Evolutionary conservation across 345 rosid genomes (phyloP).

Genomic region (Turritis glabra): DNA sequence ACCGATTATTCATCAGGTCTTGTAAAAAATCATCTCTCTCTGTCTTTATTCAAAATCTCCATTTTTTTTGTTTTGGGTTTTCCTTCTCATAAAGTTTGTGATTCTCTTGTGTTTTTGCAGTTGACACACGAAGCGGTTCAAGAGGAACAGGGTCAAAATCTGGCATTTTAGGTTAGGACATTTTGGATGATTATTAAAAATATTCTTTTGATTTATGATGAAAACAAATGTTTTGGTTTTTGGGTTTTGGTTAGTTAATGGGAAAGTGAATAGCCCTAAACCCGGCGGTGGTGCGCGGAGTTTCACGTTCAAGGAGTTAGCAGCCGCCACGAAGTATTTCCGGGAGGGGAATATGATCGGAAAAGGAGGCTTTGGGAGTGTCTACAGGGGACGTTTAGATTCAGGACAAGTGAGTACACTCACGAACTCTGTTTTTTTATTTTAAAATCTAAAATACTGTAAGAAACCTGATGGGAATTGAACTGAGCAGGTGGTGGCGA

Average conservation of each 20-base stretch:
- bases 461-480: background rate
- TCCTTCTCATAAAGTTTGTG: background rate
- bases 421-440: background rate
- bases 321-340: constrained; percentile 72
- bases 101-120: constrained; percentile 24
- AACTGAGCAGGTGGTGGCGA: constrained; percentile 73
- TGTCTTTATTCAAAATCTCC: background rate
- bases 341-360: constrained; percentile 74
- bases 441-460: background rate
- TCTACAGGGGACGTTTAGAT: constrained; percentile 77
- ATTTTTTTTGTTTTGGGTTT: background rate
- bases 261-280: constrained; percentile 43
- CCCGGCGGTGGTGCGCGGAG: constrained; percentile 62
- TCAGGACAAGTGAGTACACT: constrained; percentile 54
- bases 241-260: constrained; percentile 36
- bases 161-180: constrained; percentile 37
- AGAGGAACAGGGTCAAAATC: constrained; percentile 23
- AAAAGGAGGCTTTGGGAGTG: constrained; percentile 96
- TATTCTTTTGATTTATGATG: background rate
- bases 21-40: background rate
- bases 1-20: constrained; percentile 53
- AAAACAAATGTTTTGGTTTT: background rate
- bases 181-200: background rate
- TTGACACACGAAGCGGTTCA: constrained; percentile 32
- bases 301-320: constrained; percentile 81